Evolutionary conservation across 495 filamentous ascomycete species (phyloP), one percentile per base, ranked within the genome.

Genomic region (Glutinoglossum americanum): DNA sequence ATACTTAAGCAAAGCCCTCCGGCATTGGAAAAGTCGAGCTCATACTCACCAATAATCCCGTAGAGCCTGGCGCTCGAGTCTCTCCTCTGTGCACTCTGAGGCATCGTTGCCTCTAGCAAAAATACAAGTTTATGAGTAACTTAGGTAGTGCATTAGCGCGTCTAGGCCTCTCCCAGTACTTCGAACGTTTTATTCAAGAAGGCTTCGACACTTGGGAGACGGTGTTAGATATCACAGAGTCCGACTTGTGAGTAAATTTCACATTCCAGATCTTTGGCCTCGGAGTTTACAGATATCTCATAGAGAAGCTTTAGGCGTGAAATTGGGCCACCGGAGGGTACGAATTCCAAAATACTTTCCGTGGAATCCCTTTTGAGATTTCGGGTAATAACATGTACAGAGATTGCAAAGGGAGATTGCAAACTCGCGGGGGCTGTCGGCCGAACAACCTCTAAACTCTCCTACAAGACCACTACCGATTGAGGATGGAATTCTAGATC

Each of bases 181-280:
- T 84, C 57, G 73, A 81, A 56, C 65, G 66, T 60, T 83, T 89
- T 61, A 64, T 84, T 27, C 78, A 81, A 19, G 83, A 87, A 65
- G 84, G 84, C 21, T 89, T 89, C 63, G 84, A 89, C 67, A 80
- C 79, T 39, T 89, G 84, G 84, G 82, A 87, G 37, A 85, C 82
- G 5, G 76, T 88, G 47, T 69, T 85, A 55, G 84, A 88, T 56
- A 86, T 89, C 51, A 86, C 82, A 48, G 84, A 89, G 67, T 80
- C 83, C 41, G 84, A 89, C 67, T 72, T 89, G 79, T 85, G 71
- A 67, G 81, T 66, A 5, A 27, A 37, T 21, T 25, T 26, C 48
- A n/a, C 49, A 0, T 49, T 13, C 33, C 30, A 23, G 47, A 26
- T 2, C 35, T 30, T 57, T 41, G 21, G 45, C 19, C 1, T 1